phyloP scores from a whole-genome alignment of 2,329 filamentous ascomycete species.

The Fonsecaea erecta region DNA sequence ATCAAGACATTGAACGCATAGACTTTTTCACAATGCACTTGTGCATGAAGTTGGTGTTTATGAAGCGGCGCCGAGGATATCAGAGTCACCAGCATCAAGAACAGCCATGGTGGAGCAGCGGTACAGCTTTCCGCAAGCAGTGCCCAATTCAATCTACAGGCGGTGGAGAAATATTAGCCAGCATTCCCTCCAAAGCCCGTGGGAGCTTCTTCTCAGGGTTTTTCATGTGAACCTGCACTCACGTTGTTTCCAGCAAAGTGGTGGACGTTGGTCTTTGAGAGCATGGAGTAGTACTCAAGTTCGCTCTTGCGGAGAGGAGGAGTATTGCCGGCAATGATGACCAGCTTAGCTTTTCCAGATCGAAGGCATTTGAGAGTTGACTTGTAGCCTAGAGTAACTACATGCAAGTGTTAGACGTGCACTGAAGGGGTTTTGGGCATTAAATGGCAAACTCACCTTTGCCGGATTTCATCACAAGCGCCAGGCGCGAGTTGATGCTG shows the following conservation, averaged over 20 bases:
- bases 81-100: conserved; percentile 96
- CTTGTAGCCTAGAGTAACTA: conserved; percentile 88
- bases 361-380: conserved; percentile 87
- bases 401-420: conserved; percentile 32
- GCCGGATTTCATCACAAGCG: conserved; percentile 69
- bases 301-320: conserved; percentile 97
- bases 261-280: conserved; percentile 79
- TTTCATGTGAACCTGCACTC: conserved; percentile 58
- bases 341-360: conserved; percentile 96
- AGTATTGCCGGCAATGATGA: conserved; percentile 95
- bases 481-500: conserved; percentile 73
- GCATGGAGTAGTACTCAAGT: conserved; percentile 71
- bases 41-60: not conserved
- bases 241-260: conserved; percentile 99
- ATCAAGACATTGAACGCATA: conserved; percentile 5
- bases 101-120: conserved; percentile 96
- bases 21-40: not conserved
- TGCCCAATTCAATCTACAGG: conserved; percentile 91
- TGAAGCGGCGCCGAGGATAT: conserved; percentile 75
- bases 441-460: conserved; percentile 54
- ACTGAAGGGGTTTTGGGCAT: conserved; percentile 2
- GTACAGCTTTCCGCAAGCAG: conserved; percentile 98
- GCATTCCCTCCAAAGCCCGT: conserved; percentile 84
- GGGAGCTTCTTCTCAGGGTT: conserved; percentile 90
- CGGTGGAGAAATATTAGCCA: conserved; percentile 32